These are phyloP conservation scores for Albugo laibachii DNA, from an alignment of 352 stramenopile species.

Conservation along the genomic window DNA sequence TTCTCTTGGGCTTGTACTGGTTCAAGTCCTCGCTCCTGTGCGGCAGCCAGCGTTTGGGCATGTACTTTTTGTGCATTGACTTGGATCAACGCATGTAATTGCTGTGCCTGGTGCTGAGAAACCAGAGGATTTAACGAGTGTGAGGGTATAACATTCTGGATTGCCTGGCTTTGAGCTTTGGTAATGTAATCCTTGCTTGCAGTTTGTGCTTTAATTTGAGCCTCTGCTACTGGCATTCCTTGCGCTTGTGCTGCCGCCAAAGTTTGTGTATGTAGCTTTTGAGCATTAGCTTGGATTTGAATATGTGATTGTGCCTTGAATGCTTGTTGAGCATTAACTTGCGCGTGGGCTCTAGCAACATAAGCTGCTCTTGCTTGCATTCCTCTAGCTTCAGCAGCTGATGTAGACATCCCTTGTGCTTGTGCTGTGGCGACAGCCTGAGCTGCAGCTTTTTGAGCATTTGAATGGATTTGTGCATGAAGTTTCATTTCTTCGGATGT, in stretches of 20 bases:
- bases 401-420: slow-evolving; percentile 52
- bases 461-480: slow-evolving; percentile 69
- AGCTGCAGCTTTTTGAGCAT: slow-evolving; percentile 62
- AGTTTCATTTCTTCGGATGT: slow-evolving; percentile 52
- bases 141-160: slow-evolving; percentile 28
- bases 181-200: slow-evolving; percentile 81
- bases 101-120: slow-evolving; percentile 64
- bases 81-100: slow-evolving; percentile 77
- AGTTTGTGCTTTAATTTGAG: slow-evolving; percentile 70
- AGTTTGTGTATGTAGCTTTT: slow-evolving; percentile 75
- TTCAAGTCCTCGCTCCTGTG: slow-evolving; percentile 68
- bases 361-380: slow-evolving; percentile 72
- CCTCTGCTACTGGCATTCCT: slow-evolving; percentile 66
- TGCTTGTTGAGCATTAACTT: slow-evolving; percentile 62
- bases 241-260: slow-evolving; percentile 66
- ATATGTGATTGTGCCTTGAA: slow-evolving; percentile 75
- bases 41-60: slow-evolving; percentile 66
- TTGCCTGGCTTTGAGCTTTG: slow-evolving; percentile 60
- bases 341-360: slow-evolving; percentile 68
- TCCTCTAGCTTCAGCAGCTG: slow-evolving; percentile 44
- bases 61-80: slow-evolving; percentile 81
- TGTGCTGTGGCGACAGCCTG: slow-evolving; percentile 59
- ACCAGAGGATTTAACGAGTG: slow-evolving; percentile 29
- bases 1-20: slow-evolving; percentile 76
- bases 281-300: slow-evolving; percentile 76